Conservation (phyloP, 1,139 yeast species). For the Taphrina flavorubra region DNA sequence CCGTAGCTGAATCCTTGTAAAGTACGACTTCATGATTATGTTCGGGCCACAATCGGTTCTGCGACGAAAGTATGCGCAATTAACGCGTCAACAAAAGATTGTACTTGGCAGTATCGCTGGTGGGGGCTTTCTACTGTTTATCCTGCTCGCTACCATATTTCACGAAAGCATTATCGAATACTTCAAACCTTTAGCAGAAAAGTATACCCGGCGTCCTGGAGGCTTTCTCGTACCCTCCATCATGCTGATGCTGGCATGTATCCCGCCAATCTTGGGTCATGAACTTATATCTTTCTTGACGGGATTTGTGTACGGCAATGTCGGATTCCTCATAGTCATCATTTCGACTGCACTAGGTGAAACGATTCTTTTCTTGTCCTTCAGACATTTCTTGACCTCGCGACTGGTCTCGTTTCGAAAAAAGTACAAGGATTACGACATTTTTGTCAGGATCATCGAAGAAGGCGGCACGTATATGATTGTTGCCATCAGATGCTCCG, state of each 20-base stretch:
- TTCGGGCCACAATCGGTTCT: conserved; percentile 5
- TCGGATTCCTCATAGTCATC: conserved; percentile 36
- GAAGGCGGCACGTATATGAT: conserved; percentile 43
- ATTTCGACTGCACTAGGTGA: conserved; percentile 41
- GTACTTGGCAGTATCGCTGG: conserved; percentile 9
- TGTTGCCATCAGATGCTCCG: conserved; percentile 40
- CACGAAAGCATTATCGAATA: conserved; percentile 36
- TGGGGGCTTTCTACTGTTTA: conserved; percentile 15
- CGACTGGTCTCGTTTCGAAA: conserved; percentile 32
- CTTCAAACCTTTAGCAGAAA: conserved; percentile 34
- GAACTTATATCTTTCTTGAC: conserved; percentile 40
- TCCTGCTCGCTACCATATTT: conserved; percentile 28
- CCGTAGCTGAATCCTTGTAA: too few relatives aligned
- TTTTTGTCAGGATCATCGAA: conserved; percentile 42
- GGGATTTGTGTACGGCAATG: conserved; percentile 41
- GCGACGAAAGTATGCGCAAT: conserved; percentile 13
- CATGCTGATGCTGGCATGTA: conserved; percentile 31
- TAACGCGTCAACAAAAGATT: conserved; percentile 27
- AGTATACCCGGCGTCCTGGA: conserved; percentile 35
- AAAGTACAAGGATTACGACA: conserved; percentile 40
- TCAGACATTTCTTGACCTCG: conserved; percentile 32
- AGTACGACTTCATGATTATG: neutral
- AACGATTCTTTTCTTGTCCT: conserved; percentile 38
- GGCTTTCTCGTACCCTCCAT: conserved; percentile 39
- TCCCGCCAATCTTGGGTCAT: conserved; percentile 43